Conservation (phyloP, 2,329 filamentous ascomycete genomes). For the Curvularia spicifera region DNA sequence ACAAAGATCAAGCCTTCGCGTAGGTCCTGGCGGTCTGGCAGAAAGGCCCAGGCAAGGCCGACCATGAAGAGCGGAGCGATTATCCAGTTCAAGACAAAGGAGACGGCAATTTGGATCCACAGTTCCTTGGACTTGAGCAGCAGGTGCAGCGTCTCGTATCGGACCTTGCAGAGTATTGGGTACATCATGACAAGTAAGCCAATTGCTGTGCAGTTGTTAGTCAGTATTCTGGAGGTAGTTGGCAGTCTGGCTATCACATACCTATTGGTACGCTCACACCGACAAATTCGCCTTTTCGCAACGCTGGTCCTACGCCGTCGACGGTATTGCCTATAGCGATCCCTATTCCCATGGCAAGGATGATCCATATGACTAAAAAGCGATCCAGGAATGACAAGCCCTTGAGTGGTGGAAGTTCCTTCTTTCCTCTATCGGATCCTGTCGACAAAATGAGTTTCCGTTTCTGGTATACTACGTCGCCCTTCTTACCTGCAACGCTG, state of each 20-base stretch:
- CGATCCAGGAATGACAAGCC: slow-evolving; percentile 55
- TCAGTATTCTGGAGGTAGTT: background rate
- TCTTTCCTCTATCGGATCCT: slow-evolving; percentile 7
- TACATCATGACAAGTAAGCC: slow-evolving; percentile 94
- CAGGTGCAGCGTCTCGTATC: slow-evolving; percentile 74
- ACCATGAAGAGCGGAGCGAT: slow-evolving; percentile 84
- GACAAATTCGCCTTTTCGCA: slow-evolving; percentile 76
- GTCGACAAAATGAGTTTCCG: background rate
- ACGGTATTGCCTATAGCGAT: slow-evolving; percentile 80
- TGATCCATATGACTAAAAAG: slow-evolving; percentile 66
- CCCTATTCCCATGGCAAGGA: slow-evolving; percentile 77
- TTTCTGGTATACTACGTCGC: background rate
- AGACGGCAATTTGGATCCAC: slow-evolving; percentile 82
- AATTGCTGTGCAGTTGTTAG: slow-evolving; percentile 60
- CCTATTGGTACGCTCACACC: slow-evolving; percentile 72
- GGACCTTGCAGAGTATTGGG: slow-evolving; percentile 86
- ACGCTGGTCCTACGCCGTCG: slow-evolving; percentile 62
- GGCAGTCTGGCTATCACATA: slow-evolving; percentile 38
- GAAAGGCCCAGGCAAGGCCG: slow-evolving; percentile 67
- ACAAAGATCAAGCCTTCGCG: slow-evolving; percentile 77
- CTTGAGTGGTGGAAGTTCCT: slow-evolving; percentile 41
- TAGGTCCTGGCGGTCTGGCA: slow-evolving; percentile 54
- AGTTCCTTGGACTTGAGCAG: slow-evolving; percentile 67
- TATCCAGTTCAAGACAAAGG: slow-evolving; percentile 81
- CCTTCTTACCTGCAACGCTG: background rate